Evolutionary conservation across 2,329 filamentous ascomycete species (phyloP), one percentile per base, ranked within the genome.

Genomic region (Aurifilum marmelostoma): DNA sequence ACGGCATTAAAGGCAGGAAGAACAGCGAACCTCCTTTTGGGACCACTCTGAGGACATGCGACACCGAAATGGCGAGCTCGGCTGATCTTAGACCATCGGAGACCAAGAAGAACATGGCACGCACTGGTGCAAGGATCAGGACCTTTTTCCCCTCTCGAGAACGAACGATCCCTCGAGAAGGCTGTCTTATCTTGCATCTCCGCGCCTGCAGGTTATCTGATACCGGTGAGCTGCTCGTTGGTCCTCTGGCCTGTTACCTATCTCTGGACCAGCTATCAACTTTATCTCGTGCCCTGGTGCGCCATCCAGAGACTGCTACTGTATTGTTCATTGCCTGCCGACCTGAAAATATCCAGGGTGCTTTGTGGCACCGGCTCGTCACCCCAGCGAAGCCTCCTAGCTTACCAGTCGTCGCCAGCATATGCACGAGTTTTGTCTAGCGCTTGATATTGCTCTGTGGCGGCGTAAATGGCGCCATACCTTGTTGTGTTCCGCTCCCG

Each of bases 41-140:
- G 37, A 14, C 4, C 29, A 47, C 64, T 61, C 65, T 66, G 39
- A 66, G 64, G 56, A 52, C 34, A 66, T 66, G 37, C 27, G 29
- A 52, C n/a, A 54, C 56, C 50, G 27, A 37, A 54, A 66, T 66
- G 65, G 43, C 65, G 65, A 66, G 65, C 65, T 66, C 65, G 56
- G 56, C 21, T n/a, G 43, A n/a, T 50, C 18, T 66, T 29, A 41
- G 54, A 16, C 54, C 54, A 60, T 5, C 27, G 21, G 37, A 24
- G 21, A 9, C 37, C 37, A 66, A 37, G 54, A 37, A 14, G 64
- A n/a, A 29, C 41, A 24, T 43, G 52, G 11, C 56, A 41, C 18
- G 34, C 9, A 29, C 18, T 29, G 54, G 29, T 59, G 32, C 56
- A 59, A 59, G 56, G 56, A 37, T 59, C 32, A 37, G 29, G 29